Percentiles rank a stretch among this genome's conserved stretches.
Conservation (phyloP, 2,329 filamentous ascomycete species). For the Xylariaceae sp. region DNA sequence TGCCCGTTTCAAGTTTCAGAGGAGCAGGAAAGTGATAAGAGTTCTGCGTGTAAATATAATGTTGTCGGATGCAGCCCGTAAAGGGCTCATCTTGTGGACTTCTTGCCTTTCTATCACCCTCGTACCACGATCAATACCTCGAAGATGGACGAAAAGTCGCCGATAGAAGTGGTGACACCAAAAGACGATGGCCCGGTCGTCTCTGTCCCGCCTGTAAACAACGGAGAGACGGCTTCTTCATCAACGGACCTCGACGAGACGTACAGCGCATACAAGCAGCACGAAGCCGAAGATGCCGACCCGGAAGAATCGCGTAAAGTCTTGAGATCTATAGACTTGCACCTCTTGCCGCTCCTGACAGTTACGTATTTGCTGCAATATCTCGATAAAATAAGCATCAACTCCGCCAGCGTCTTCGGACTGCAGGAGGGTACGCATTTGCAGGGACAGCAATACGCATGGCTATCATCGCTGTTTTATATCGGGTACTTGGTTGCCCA, state of each 20-base stretch:
- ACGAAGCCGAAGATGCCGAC: constrained; percentile 25
- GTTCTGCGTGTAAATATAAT: neutral
- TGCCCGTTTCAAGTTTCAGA: too few relatives aligned
- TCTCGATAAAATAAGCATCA: constrained; percentile 40
- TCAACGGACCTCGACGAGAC: constrained; percentile 32
- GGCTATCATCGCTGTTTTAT: constrained; percentile 37
- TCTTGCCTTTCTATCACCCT: neutral
- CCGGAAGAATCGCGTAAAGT: constrained; percentile 28
- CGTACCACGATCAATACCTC: neutral
- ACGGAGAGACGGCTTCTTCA: constrained; percentile 20
- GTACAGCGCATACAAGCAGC: constrained; percentile 32
- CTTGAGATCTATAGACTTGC: constrained; percentile 30
- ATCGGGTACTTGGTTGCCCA: constrained; percentile 30
- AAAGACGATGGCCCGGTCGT: neutral
- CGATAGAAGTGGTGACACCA: constrained; percentile 2
- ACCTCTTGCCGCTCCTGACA: constrained; percentile 31
- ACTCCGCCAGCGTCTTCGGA: constrained; percentile 47
- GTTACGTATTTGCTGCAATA: constrained; percentile 34
- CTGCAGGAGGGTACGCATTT: constrained; percentile 44
- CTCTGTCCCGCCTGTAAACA: constrained; percentile 5
- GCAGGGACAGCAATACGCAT: constrained; percentile 47
- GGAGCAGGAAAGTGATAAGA: too few relatives aligned
- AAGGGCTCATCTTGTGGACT: neutral
- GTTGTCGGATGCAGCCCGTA: neutral
- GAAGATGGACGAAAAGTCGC: constrained; percentile 20